Base-by-base conservation (phyloP, 2,329 filamentous ascomycete species). In the Diaporthe citrichinensis region DNA sequence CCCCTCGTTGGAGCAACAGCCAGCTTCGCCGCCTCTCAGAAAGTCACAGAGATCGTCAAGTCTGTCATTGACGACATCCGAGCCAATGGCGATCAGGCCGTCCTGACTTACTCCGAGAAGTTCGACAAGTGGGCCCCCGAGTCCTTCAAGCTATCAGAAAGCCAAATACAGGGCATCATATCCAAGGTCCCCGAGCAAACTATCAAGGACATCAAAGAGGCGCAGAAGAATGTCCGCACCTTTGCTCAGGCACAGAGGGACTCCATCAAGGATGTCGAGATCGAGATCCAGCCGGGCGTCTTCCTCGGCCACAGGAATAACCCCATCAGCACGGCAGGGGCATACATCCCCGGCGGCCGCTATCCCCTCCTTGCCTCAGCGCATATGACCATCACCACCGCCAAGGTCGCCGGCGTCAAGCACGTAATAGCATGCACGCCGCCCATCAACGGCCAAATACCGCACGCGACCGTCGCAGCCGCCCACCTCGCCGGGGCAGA, bases 301-400 rank as follows among this genome's bases (percentile, higher is more conserved):
- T 84, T 85, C 72, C 81, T 90, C 0, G 88, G 88, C 7, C 88
- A 90, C 78, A 87, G 85, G 76, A 88, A 88, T 76, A 83, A 87
- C 49, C 88, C 88, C 0, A 88, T 90, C 75, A 80, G 79, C 36
- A 81, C 80, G 0, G 87, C 87, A 14, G 88, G 88, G 44, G 84
- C 84, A 0, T 88, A 88, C 76, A 88, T 89, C 55, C 88, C 88
- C 1, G 88, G 87, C 7, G 88, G 88, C 4, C 84, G 88, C 9
- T 90, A 90, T 76, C 87, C 88, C 0, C 83, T 90, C 3, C 85
- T 90, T 3, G 88, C 88, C 1, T 88, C 85, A 10, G 87, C 87
- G 3, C 88, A 90, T 79, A 90, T 90, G 88, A 90, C 88, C 2
- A 89, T 90, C 62, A 79, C 89, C 6, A 90, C 88, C 0, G 88